Conservation (phyloP, 192 early-diverging fungal genomes). For the Lobosporangium transversale region DNA sequence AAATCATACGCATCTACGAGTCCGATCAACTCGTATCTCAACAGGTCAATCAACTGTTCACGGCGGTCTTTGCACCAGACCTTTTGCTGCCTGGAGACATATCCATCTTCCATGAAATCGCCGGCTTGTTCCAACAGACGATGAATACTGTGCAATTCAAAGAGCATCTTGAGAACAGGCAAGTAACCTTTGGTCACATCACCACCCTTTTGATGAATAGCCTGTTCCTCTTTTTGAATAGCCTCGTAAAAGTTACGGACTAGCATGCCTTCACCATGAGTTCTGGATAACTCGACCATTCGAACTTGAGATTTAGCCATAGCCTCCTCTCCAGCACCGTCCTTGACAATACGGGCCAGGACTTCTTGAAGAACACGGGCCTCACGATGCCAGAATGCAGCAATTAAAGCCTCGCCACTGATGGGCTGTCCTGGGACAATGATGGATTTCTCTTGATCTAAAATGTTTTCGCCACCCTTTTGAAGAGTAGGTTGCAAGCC, state of each 20-base stretch:
- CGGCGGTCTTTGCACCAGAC: conserved; percentile 68
- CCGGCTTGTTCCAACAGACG: conserved; percentile 74
- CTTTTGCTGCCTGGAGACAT: conserved; percentile 70
- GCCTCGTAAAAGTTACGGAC: conserved; percentile 79
- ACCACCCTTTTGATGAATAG: neutral
- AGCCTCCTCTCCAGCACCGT: conserved; percentile 57
- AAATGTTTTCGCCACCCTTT: neutral
- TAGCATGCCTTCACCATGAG: conserved; percentile 79
- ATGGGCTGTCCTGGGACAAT: conserved; percentile 43
- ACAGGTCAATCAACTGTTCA: conserved; percentile 60
- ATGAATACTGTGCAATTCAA: conserved; percentile 77
- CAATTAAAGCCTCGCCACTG: conserved; percentile 37
- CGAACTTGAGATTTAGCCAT: conserved; percentile 61
- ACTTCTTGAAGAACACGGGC: conserved; percentile 58
- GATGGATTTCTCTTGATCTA: conserved; percentile 30
- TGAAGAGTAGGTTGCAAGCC: conserved; percentile 64
- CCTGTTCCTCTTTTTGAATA: conserved; percentile 57
- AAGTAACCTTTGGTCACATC: conserved; percentile 57
- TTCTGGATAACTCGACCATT: conserved; percentile 57
- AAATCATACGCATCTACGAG: conserved; percentile 89
- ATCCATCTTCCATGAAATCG: conserved; percentile 81
- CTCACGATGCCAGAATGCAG: conserved; percentile 62
- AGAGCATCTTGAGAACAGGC: conserved; percentile 72
- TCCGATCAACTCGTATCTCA: conserved; percentile 77
- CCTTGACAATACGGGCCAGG: conserved; percentile 42